Evolutionary conservation across 2,329 filamentous ascomycete genomes (phyloP).

Genomic region (Diaporthe helianthi): DNA sequence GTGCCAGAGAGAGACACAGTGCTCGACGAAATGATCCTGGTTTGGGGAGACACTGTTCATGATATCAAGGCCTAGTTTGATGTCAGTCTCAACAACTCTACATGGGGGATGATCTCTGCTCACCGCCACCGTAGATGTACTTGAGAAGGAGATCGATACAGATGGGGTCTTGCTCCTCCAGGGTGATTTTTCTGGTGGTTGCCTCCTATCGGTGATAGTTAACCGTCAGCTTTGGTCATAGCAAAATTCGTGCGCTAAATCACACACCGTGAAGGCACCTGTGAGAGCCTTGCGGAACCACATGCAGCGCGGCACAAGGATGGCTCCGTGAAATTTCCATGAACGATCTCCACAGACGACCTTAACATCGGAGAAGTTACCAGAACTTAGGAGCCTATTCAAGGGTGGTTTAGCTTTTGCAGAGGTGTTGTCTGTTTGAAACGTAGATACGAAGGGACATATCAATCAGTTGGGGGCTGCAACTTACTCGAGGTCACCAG

Average conservation of each 20-base stretch:
- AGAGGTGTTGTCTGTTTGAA: too few relatives aligned
- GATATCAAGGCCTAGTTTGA: background rate
- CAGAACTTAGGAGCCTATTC: background rate
- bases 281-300: conserved; percentile 11
- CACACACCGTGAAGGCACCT: background rate
- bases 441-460: too few relatives aligned
- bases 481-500: too few relatives aligned
- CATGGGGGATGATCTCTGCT: background rate
- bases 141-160: background rate
- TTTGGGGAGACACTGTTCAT: background rate
- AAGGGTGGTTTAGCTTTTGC: too few relatives aligned
- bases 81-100: background rate
- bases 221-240: too few relatives aligned
- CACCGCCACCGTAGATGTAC: conserved; percentile 13
- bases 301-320: background rate
- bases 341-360: background rate
- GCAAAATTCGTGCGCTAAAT: background rate
- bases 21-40: background rate
- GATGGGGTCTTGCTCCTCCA: background rate
- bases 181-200: background rate
- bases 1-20: background rate
- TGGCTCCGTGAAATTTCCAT: conserved; percentile 14
- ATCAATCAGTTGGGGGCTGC: too few relatives aligned
- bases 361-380: conserved; percentile 1
- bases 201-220: background rate